Evolutionary conservation across 768 basidiomycete species (phyloP), one percentile per base, ranked within the genome.

Genomic region (Russula ochroleuca): DNA sequence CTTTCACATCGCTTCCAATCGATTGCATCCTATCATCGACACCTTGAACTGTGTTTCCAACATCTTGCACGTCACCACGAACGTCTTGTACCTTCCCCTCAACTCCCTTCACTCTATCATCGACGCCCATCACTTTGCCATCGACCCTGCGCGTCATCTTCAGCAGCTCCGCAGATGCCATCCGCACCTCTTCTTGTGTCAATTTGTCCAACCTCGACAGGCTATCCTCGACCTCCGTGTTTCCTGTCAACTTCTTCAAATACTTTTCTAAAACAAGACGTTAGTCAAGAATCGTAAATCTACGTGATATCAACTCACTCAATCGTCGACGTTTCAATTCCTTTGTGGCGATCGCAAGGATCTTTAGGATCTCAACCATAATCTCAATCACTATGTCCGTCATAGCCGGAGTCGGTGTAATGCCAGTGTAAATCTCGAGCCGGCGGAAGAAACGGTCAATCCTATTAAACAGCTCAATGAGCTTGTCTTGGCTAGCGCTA

Each of bases 381-480:
- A 57, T 57, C n/a, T 57, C 13, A 1, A 48, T 21, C 10, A 37
- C 0, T 5, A 47, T 35, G 5, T 17, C 21, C n/a, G 11, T 47
- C 57, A 57, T 57, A 23, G 45, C 19, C 2, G 33, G 1, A n/a
- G 57, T 57, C 10, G 43, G 31, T 10, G 31, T 45, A 0, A 57
- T 13, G 23, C 9, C 45, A 13, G 45, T 57, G 21, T 57, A 45
- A 17, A 57, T 45, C n/a, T 57, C 57, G 14, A 57, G 57, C 5
- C 57, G 57, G 1, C 3, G 21, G 33, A 57, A 57, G 17, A 57
- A 57, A 23, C 6, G 15, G 15, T 33, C 31, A 3, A 57, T 57
- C 0, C 57, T 45, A 3, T 10, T 15, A 31, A 57, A 57, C 0
- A 57, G n/a, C 9, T 57, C n/a, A 31, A 33, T 10, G n/a, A 57